Evolutionary conservation across 805 yeast species (phyloP).

Genomic region (Metschnikowia continentalis): DNA sequence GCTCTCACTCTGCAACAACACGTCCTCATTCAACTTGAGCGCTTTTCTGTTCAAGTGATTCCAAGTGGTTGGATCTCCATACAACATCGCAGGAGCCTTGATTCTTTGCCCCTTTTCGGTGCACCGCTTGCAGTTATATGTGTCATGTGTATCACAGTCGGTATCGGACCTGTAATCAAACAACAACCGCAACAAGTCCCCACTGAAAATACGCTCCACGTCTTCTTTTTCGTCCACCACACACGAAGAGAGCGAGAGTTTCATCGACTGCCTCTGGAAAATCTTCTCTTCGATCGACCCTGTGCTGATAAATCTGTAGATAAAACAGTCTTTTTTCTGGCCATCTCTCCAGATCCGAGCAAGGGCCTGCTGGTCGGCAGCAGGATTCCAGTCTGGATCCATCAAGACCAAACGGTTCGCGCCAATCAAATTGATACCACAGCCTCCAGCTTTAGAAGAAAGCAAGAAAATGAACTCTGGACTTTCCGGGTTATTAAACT

Average conservation of each 20-base stretch:
- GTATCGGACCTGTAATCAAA: conserved; percentile 68
- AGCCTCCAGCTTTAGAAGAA: conserved; percentile 97
- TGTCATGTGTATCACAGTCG: conserved; percentile 86
- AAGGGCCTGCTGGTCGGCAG: conserved; percentile 95
- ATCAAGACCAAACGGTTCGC: conserved; percentile 85
- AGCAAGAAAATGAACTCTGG: conserved; percentile 82
- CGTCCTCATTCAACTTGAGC: conserved; percentile 67
- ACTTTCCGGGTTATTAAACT: conserved; percentile 85
- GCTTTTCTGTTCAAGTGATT: conserved; percentile 73
- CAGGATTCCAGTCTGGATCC: conserved; percentile 98
- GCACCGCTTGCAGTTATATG: conserved; percentile 86
- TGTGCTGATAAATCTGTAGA: conserved; percentile 87
- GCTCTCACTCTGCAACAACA: conserved; percentile 69
- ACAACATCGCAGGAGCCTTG: conserved; percentile 81
- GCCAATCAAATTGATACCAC: conserved; percentile 96
- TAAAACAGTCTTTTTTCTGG: conserved; percentile 93
- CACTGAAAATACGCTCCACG: conserved; percentile 85
- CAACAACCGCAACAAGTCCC: conserved; percentile 72
- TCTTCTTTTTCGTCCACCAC: conserved; percentile 96
- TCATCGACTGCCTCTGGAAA: conserved; percentile 93
- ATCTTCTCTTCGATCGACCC: conserved; percentile 97
- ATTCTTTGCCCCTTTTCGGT: conserved; percentile 47
- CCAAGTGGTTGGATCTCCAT: conserved; percentile 98
- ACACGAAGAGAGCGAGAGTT: conserved; percentile 86
- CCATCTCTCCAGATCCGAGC: conserved; percentile 99